phyloP scores from a whole-genome alignment of 2,329 filamentous ascomycete species.

The Clonostachys byssicola region DNA sequence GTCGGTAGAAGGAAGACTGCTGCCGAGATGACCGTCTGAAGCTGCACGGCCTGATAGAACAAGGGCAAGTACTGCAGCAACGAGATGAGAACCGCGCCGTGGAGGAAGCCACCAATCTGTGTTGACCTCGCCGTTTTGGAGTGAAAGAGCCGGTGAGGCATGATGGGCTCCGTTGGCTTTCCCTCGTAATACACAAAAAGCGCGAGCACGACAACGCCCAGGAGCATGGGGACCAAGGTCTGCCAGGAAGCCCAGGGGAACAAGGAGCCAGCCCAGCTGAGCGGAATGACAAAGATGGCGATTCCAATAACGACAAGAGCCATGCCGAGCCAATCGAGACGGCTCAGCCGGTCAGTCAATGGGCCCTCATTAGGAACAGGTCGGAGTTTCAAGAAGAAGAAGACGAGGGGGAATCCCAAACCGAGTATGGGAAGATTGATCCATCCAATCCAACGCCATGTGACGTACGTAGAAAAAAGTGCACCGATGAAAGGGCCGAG shows the following conservation, averaged over 20 bases:
- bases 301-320: conserved; percentile 68
- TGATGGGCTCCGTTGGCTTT: conserved; percentile 70
- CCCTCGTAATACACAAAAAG: conserved; percentile 72
- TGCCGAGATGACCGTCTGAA: conserved; percentile 63
- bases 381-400: conserved; percentile 55
- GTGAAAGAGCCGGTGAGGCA: conserved; percentile 70
- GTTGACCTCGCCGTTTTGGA: conserved; percentile 63
- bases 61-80: conserved; percentile 68
- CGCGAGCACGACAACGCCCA: conserved; percentile 58
- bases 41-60: conserved; percentile 73
- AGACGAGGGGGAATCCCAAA: conserved; percentile 38
- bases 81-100: too few relatives aligned
- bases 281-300: conserved; percentile 79
- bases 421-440: conserved; percentile 54
- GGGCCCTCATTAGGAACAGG: conserved; percentile 59
- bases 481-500: conserved; percentile 45
- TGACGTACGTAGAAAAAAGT: conserved; percentile 57
- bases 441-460: conserved; percentile 69
- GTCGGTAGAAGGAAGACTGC: conserved; percentile 73
- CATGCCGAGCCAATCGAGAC: conserved; percentile 55
- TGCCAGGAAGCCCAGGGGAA: conserved; percentile 72
- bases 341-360: conserved; percentile 55
- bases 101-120: conserved; percentile 59
- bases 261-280: conserved; percentile 76
- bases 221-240: conserved; percentile 74